phyloP scores from a whole-genome alignment of 306 rosid genomes.

The Aeschynomene evenia region DNA sequence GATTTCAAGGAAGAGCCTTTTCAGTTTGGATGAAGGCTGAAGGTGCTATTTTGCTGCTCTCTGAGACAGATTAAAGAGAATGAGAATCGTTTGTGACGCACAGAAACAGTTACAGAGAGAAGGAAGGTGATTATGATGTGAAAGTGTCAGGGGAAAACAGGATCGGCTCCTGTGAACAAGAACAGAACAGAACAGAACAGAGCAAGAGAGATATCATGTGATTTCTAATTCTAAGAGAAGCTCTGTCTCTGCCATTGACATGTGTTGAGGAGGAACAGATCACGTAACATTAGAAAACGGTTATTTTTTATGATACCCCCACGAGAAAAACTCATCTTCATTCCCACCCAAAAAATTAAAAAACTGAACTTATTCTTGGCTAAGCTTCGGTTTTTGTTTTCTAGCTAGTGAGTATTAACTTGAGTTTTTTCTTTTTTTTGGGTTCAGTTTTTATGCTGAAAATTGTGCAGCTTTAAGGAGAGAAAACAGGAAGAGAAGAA shows the following conservation, averaged over 20 bases:
- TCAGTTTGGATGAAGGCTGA: background rate
- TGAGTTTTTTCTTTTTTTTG: slow-evolving; percentile 20
- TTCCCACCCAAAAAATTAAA: no score
- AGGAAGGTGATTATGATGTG: background rate
- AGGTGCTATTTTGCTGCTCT: background rate
- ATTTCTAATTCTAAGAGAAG: slow-evolving; percentile 35
- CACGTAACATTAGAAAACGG: slow-evolving; percentile 25
- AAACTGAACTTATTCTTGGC: background rate
- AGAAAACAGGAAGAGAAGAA: slow-evolving; percentile 35
- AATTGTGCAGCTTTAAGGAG: slow-evolving; percentile 37
- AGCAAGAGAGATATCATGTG: slow-evolving; percentile 50
- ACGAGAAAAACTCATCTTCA: slow-evolving; percentile 33
- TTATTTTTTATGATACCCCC: slow-evolving; percentile 34
- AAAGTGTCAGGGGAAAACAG: background rate
- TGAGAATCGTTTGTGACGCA: background rate
- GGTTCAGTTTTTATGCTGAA: slow-evolving; percentile 28
- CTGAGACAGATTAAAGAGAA: background rate
- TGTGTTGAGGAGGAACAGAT: slow-evolving; percentile 29
- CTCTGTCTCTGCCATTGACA: slow-evolving; percentile 39
- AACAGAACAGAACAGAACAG: no score
- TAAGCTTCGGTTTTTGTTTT: background rate
- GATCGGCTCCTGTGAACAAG: slow-evolving; percentile 29
- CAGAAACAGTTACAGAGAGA: background rate
- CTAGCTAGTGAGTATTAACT: slow-evolving; percentile 35
- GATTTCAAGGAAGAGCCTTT: background rate